Evolutionary conservation across 129 eudicot species (phyloP), one percentile per base, ranked within the genome.

Genomic region (Dittrichia graveolens): DNA sequence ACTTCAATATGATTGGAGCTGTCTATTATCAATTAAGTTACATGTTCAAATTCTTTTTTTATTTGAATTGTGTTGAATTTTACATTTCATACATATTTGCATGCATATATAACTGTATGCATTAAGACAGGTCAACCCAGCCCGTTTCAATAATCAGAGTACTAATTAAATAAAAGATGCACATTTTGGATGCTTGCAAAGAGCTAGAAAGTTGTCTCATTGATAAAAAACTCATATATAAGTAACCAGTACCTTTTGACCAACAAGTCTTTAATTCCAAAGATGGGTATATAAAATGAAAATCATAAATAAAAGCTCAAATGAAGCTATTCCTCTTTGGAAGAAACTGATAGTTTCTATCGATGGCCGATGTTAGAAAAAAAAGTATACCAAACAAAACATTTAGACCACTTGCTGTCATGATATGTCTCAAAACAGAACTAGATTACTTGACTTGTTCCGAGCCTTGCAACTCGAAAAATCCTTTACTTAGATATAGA

Each of bases 361-460:
- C 0, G 56, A 70, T 42, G 44, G 10, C 42, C 45, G 42, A 64
- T 7, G 70, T 16, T 49, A 41, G 15, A 73, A 61, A 40, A 73
- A 55, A 13, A 69, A 56, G 44, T 58, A 71, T 19, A 71, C 41
- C 72, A 40, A 64, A 64, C 31, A 58, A 67, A 68, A 40, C 69
- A 18, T 67, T 68, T 47, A 59, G 46, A 46, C 61, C 24, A 5
- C 43, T 40, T 67, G 52, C 37, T 13, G 5, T 31, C 24, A 65
- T 43, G 73, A 44, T 42, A 75, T 75, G 16, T 58, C 56, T 7
- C 49, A 39, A 5, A 19, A 49, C 68, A 57, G 45, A 8, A 39
- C 16, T 15, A 31, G 9, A 5, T 5, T 39, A 39, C 5, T 11
- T 16, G 60, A 54, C 11, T 54, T 4, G 4, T 54, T 54, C 14